Evolutionary conservation across 306 rosid species (phyloP).

Genomic region (Vigna reflexopilosa): DNA sequence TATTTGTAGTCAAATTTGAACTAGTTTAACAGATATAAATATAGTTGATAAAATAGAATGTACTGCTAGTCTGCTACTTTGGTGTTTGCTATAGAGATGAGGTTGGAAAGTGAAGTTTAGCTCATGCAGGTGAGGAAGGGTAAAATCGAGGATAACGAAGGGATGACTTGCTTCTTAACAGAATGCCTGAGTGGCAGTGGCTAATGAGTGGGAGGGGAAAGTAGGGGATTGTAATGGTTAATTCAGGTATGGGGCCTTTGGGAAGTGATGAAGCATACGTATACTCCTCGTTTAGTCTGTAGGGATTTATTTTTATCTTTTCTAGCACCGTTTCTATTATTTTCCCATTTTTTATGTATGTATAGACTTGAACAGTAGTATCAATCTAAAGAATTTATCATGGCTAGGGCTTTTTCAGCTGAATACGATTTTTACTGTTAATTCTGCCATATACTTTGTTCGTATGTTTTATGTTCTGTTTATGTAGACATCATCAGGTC

Average conservation of each 20-base stretch:
- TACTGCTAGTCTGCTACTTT: not conserved
- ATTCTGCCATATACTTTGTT: not conserved
- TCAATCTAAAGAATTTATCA: not conserved
- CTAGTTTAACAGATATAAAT: not conserved
- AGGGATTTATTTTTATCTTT: not conserved
- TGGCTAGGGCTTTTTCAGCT: not conserved
- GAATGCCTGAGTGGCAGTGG: not conserved
- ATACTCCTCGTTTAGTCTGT: not conserved
- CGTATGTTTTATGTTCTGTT: not conserved
- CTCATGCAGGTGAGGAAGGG: not conserved
- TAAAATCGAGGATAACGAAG: not conserved
- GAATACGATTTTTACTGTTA: not conserved
- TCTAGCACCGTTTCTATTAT: not conserved
- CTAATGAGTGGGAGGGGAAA: not conserved
- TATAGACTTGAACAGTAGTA: not conserved
- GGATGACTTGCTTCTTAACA: not conserved
- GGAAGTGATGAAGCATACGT: not conserved
- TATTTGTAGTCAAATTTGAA: not conserved
- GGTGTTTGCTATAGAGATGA: constrained; percentile 10
- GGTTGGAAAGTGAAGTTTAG: not conserved
- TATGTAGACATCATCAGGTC: not conserved
- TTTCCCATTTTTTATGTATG: not conserved
- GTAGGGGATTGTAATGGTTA: not conserved
- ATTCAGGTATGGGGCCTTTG: not conserved
- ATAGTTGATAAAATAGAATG: not conserved